Base-by-base conservation (phyloP, 257 asterid genomes). In the Perilla frutescens region DNA sequence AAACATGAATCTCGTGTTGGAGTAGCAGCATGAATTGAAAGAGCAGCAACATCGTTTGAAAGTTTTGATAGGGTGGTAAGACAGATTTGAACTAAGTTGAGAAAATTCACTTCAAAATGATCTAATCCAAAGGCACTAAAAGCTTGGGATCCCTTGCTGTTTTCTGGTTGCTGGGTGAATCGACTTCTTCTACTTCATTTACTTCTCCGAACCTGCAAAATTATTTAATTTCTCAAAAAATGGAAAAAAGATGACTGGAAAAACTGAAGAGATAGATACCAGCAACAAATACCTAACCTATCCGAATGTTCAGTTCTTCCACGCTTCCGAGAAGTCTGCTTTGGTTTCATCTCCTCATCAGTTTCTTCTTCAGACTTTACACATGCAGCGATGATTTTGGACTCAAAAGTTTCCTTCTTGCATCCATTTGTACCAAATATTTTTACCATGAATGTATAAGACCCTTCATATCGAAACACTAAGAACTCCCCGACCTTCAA, bases 401-500 rank as follows among this genome's bases (percentile, higher is more conserved):
- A 29, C 7, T 50, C 51, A 4, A 29, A 36, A n/a, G 4, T n/a
- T 10, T 44, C 76, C 67, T 48, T 81, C 74, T 77, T 87, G 82
- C 89, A 82, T 20, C 77, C 84, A 55, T 75, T 77, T 6, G 60
- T 10, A 14, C 83, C 79, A 34, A 71, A 79, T 36, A 75, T 45
- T 55, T 79, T 81, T 37, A 87, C 89, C 6, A 58, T 0, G 34
- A 82, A 87, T 1, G 82, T 29, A 45, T 39, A 83, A 39, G 29
- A 3, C 14, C 66, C 44, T 6, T 41, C 71, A 43, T 82, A 83
- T 4, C 6, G 62, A 37, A 84, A 83, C 32, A 83, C 77, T 78
- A 87, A 39, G 56, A 82, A 75, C 20, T 87, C 83, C 9, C 88
- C 92, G 8, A 29, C 6, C 29, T 57, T 63, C 70, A 83, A 50